Percentiles rank a stretch among this genome's conserved stretches.
These are phyloP conservation scores for Eremochloa ophiuroides DNA, from an alignment of 176 grass and related monocot species.

Conservation along the genomic window DNA sequence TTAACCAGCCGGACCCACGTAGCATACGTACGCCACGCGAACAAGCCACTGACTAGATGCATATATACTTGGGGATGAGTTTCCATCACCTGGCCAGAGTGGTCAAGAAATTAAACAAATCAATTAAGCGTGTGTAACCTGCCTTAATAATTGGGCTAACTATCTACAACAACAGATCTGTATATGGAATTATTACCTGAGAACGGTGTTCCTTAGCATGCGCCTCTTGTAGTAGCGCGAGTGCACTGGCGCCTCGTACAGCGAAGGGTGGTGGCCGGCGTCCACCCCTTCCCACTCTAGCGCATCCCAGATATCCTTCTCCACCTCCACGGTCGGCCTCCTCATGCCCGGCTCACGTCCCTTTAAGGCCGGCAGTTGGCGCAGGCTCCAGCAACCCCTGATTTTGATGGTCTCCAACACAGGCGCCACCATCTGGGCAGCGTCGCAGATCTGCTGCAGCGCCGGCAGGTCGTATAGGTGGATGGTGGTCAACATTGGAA, in stretches of 20 bases:
- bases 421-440: not conserved
- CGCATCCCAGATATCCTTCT: slow-evolving; percentile 8
- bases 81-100: too few relatives aligned
- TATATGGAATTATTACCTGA: slow-evolving; percentile 15
- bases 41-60: too few relatives aligned
- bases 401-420: not conserved
- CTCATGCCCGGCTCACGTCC: not conserved
- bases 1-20: too few relatives aligned
- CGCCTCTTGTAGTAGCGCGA: slow-evolving; percentile 8
- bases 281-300: slow-evolving; percentile 23
- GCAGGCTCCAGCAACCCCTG: slow-evolving; percentile 13
- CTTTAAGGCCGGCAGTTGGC: not conserved
- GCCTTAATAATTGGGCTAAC: too few relatives aligned
- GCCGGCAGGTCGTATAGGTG: slow-evolving; percentile 20
- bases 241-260: not conserved
- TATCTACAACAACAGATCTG: too few relatives aligned
- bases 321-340: not conserved
- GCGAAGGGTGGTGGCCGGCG: not conserved
- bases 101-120: too few relatives aligned
- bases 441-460: not conserved
- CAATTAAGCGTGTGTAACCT: too few relatives aligned
- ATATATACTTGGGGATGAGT: too few relatives aligned
- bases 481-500: slow-evolving; percentile 6
- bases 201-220: not conserved
- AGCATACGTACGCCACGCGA: too few relatives aligned